Percentiles rank a stretch among this genome's conserved stretches.
Conservation (phyloP, 495 filamentous ascomycete genomes). For the Talaromyces ruber region DNA sequence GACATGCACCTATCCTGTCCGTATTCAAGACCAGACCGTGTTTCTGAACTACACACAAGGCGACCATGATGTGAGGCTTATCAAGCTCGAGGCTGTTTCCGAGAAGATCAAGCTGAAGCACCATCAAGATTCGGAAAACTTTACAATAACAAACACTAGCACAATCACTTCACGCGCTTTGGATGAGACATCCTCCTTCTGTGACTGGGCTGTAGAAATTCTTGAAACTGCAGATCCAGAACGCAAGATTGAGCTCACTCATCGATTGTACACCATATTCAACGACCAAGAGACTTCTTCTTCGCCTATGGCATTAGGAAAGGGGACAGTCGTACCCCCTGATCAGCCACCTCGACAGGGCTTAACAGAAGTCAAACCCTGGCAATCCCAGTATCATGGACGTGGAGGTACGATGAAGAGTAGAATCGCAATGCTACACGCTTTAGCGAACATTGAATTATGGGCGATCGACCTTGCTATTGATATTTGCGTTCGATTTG, state of each 20-base stretch:
- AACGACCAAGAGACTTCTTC: conserved; percentile 26
- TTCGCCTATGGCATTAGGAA: conserved; percentile 38
- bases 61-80: conserved; percentile 19
- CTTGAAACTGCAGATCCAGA: conserved; percentile 42
- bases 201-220: conserved; percentile 45
- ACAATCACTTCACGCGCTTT: conserved; percentile 21
- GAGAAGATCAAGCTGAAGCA: conserved; percentile 43
- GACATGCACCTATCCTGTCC: conserved; percentile 42
- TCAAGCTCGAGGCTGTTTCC: conserved; percentile 36
- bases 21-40: conserved; percentile 28
- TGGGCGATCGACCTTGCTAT: conserved; percentile 50
- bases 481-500: conserved; percentile 44
- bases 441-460: conserved; percentile 44
- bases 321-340: conserved; percentile 28
- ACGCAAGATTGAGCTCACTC: conserved; percentile 44
- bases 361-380: conserved; percentile 29
- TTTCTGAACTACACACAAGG: conserved; percentile 19
- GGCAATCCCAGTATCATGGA: conserved; percentile 33
- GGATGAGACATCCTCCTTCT: conserved; percentile 34
- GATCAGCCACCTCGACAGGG: conserved; percentile 37
- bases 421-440: conserved; percentile 43
- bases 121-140: conserved; percentile 12
- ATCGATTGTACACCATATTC: conserved; percentile 38
- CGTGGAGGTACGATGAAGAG: conserved; percentile 40
- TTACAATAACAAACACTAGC: conserved; percentile 1